These are phyloP conservation scores for Lentinula sp. DNA, from an alignment of 768 basidiomycete genomes.

Conservation along the genomic window DNA sequence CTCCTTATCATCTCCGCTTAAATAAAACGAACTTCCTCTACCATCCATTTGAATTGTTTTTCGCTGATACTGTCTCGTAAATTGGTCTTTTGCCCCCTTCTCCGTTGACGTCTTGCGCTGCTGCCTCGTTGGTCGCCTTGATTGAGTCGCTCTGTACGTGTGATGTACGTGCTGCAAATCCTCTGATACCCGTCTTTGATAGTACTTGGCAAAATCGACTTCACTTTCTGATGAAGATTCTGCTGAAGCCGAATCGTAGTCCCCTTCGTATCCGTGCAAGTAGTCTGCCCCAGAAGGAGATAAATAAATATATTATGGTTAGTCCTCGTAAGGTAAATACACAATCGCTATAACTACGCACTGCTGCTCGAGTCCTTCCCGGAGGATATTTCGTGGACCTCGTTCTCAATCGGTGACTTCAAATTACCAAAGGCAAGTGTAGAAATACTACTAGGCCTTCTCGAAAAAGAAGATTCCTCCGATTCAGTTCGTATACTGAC, in stretches of 20 bases:
- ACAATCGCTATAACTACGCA: background rate
- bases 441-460: background rate
- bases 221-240: background rate
- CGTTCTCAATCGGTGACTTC: background rate
- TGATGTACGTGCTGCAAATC: slow-evolving; percentile 1
- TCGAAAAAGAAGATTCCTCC: background rate
- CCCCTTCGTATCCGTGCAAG: slow-evolving; percentile 2
- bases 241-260: slow-evolving; percentile 1
- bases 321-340: background rate
- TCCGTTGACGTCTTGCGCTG: background rate
- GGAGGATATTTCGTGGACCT: background rate
- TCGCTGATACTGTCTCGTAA: background rate
- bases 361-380: slow-evolving; percentile 4
- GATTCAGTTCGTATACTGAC: background rate
- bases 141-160: background rate
- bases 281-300: background rate
- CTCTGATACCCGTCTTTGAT: slow-evolving; percentile 1
- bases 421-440: slow-evolving; percentile 1
- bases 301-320: background rate
- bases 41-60: background rate
- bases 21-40: background rate
- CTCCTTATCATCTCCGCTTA: background rate
- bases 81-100: background rate
- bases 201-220: background rate
- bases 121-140: background rate